Evolutionary conservation across 169 alveolate genomes (phyloP).

Genomic region (Plasmodium fragile): DNA sequence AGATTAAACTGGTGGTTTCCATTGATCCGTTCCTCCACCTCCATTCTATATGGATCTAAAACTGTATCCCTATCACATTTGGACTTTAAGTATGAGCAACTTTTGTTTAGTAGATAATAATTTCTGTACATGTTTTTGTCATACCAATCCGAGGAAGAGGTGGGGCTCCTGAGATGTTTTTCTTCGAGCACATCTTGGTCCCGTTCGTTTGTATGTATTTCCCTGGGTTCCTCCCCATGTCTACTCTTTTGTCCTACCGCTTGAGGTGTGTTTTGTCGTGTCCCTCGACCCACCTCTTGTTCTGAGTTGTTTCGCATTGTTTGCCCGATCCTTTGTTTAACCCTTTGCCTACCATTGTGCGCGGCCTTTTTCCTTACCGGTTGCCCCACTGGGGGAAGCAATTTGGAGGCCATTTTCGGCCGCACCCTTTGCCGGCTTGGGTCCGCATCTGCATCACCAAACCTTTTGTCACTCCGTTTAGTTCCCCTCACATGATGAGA

Average conservation of each 20-base stretch:
- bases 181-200: neutral
- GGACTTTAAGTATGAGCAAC: conserved; percentile 44
- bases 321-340: neutral
- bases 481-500: conserved; percentile 16
- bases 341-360: neutral
- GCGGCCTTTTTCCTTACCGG: neutral
- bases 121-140: conserved; percentile 35
- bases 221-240: neutral
- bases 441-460: neutral
- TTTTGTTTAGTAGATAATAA: conserved; percentile 35
- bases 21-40: neutral
- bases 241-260: neutral
- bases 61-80: conserved; percentile 25
- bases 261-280: neutral
- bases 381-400: neutral
- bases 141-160: conserved; percentile 7
- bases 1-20: neutral
- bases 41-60: conserved; percentile 18
- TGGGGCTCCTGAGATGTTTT: neutral
- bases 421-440: neutral
- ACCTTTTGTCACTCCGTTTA: neutral
- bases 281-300: neutral
- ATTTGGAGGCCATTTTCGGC: conserved; percentile 12
- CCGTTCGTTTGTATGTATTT: neutral
- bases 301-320: neutral